Conservation (phyloP, 495 filamentous ascomycete species). For the Aspergillus hancockii region DNA sequence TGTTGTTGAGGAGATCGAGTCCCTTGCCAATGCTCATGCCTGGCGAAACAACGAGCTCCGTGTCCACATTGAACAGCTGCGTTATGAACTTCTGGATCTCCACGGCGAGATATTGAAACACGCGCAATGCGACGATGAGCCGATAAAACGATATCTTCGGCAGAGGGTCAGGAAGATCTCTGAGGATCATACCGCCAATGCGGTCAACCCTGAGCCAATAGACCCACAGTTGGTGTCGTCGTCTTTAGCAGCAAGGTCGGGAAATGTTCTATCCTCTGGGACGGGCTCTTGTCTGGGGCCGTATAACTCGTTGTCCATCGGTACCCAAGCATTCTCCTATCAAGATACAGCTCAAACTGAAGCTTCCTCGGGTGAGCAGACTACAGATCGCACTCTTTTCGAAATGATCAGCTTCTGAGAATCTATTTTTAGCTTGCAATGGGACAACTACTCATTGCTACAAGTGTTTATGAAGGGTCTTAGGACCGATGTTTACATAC, state of each 20-base stretch:
- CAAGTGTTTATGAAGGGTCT: background rate
- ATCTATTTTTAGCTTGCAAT: background rate
- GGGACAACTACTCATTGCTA: background rate
- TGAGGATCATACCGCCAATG: background rate
- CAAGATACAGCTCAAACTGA: background rate
- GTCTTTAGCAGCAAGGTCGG: background rate
- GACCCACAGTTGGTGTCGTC: background rate
- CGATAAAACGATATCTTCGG: background rate
- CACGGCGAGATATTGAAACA: background rate
- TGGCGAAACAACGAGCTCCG: background rate
- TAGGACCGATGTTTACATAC: too few species aligned
- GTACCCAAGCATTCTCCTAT: background rate
- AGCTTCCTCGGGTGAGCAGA: background rate
- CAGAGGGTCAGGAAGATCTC: background rate
- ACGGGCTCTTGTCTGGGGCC: background rate
- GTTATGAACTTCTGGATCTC: background rate
- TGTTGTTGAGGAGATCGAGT: background rate
- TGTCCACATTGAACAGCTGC: background rate
- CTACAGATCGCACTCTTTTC: background rate
- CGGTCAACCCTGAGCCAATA: background rate
- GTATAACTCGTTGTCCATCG: background rate
- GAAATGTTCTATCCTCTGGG: background rate
- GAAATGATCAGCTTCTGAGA: background rate
- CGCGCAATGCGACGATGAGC: background rate
- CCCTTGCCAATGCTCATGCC: background rate